Evolutionary conservation across 345 rosid species (phyloP), one percentile per base, ranked within the genome.

Genomic region (Moringa oleifera): DNA sequence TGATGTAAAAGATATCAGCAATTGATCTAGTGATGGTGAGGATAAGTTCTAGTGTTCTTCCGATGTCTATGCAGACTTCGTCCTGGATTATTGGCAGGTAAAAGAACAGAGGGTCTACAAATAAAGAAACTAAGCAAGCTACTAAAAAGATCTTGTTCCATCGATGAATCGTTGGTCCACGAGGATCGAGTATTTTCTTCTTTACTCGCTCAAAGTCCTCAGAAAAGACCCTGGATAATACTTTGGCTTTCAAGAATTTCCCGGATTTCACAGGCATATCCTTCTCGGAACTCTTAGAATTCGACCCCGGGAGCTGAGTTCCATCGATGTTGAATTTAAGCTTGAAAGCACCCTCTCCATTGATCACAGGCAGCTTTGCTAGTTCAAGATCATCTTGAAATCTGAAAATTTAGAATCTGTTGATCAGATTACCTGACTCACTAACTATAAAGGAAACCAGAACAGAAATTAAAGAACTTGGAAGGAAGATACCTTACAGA

Each of bases 31-130:
- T 65, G 1, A 85, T 50, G 0, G 91, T 86, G 19, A 91, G 94
- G 61, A 65, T 47, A n/a, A 80, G 79, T 75, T 83, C 87, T 22
- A 88, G 84, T 12, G 77, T 79, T 33, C 61, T 66, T 8, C 78
- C 93, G 33, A 86, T 81, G 1, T 73, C 73, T 37, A 91, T 86
- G 75, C 97, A 91, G 4, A 70, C 69, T 64, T 78, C 76, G 10
- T 71, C 23, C 53, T 75, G 64, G 65, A 83, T 87, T 51, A 61
- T 51, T 0, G 94, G 94, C 73, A 88, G 72, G 80, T 77, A 86
- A 61, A 91, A 85, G 69, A 91, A 91, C 1, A 91, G 71, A 67
- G 97, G 96, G 55, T 91, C 97, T 0, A 88, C 90, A 36, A 86
- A 91, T 68, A 91, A 57, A 31, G 97, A 91, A 64, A 88, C 76